Percentiles rank a stretch among this genome's conserved stretches.
phyloP scores from a whole-genome alignment of 2,329 filamentous ascomycete genomes.

The Neofusicoccum parvum region DNA sequence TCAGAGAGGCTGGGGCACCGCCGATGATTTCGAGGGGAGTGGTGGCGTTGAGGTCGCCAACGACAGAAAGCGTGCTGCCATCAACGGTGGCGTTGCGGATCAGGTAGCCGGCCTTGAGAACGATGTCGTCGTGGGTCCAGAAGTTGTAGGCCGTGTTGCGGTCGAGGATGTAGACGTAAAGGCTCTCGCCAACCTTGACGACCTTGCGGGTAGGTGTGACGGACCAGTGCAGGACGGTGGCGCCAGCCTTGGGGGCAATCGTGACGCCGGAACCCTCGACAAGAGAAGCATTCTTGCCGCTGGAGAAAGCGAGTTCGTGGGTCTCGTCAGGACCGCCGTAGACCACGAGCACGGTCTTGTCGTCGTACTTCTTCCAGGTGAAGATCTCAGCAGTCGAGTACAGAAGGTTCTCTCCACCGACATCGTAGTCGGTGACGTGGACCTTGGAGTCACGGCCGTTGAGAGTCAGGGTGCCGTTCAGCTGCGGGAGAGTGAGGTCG shows the following conservation, averaged over 20 bases:
- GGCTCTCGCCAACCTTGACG: conserved; percentile 50
- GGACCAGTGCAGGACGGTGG: conserved; percentile 57
- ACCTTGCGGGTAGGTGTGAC: conserved; percentile 57
- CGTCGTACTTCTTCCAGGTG: conserved; percentile 64
- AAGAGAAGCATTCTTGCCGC: conserved; percentile 37
- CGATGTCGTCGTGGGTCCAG: conserved; percentile 45
- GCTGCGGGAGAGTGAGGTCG: conserved; percentile 60
- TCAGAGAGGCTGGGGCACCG: conserved; percentile 54
- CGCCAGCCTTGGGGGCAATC: conserved; percentile 42
- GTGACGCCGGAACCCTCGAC: conserved; percentile 47
- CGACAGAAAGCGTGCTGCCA: conserved; percentile 61
- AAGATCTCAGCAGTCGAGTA: conserved; percentile 73
- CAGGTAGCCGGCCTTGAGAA: conserved; percentile 66
- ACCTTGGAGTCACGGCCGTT: conserved; percentile 68
- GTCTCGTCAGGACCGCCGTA: conserved; percentile 65
- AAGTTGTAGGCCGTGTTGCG: conserved; percentile 42
- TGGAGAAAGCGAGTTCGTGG: conserved; percentile 61
- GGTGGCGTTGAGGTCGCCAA: conserved; percentile 73
- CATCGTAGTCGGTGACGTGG: conserved; percentile 66
- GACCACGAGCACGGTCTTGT: conserved; percentile 62
- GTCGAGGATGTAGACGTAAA: conserved; percentile 58
- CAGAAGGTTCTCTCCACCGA: conserved; percentile 61
- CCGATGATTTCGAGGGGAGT: conserved; percentile 70
- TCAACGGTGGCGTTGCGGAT: conserved; percentile 61
- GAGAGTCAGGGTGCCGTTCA: conserved; percentile 59